Conservation (phyloP, 2,329 filamentous ascomycete genomes). For the Fusarium sp. region DNA sequence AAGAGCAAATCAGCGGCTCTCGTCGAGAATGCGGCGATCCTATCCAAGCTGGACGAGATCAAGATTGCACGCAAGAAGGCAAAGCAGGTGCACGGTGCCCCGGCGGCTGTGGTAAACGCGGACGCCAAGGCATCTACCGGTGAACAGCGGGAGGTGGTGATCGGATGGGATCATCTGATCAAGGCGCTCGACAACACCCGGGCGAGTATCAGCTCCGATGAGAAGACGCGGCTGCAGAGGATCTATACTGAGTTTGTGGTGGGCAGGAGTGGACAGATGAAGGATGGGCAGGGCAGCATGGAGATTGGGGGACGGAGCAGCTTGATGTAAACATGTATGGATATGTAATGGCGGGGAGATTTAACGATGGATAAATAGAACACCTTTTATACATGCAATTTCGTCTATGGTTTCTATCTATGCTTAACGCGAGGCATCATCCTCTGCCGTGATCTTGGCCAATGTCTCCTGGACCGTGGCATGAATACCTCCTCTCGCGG, state of each 20-base stretch:
- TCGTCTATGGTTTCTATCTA: neutral
- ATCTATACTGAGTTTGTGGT: slow-evolving; percentile 96
- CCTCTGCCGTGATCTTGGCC: slow-evolving; percentile 35
- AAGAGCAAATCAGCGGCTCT: slow-evolving; percentile 66
- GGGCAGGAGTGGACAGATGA: slow-evolving; percentile 94
- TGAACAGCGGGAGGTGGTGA: slow-evolving; percentile 76
- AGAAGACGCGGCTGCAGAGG: slow-evolving; percentile 77
- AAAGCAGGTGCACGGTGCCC: slow-evolving; percentile 49
- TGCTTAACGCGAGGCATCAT: slow-evolving; percentile 15
- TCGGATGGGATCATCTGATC: slow-evolving; percentile 85
- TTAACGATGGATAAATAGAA: neutral
- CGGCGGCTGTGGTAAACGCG: slow-evolving; percentile 26
- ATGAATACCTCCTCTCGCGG: slow-evolving; percentile 59
- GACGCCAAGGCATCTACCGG: slow-evolving; percentile 45
- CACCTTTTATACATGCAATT: neutral
- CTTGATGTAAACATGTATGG: slow-evolving; percentile 75
- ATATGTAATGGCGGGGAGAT: slow-evolving; percentile 15
- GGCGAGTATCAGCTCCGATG: slow-evolving; percentile 83
- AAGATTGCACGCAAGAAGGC: slow-evolving; percentile 72
- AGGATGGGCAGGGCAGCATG: slow-evolving; percentile 88
- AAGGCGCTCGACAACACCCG: slow-evolving; percentile 82
- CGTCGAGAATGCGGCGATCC: slow-evolving; percentile 82
- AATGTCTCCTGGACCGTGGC: slow-evolving; percentile 51
- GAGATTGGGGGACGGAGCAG: slow-evolving; percentile 94
- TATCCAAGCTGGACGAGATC: slow-evolving; percentile 84